Evolutionary conservation across 352 stramenopile genomes (phyloP), one percentile per base, ranked within the genome.

Genomic region (Globisporangium nagaii): DNA sequence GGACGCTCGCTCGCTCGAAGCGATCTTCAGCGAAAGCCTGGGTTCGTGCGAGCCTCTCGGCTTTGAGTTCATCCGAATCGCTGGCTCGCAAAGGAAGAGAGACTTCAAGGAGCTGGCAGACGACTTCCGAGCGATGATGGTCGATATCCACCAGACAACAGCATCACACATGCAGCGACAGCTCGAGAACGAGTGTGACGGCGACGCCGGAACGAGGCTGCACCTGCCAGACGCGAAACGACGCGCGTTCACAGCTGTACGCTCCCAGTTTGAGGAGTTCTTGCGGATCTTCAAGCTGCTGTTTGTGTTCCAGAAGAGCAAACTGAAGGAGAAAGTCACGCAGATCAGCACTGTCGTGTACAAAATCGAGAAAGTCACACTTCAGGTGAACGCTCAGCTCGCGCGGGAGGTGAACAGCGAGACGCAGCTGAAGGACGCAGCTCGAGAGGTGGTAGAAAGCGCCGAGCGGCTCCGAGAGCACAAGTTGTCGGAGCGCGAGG

Each of bases 211-310:
- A n/a, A 25, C 15, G 12, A 2, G 15, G 2, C 31, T 58, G 22
- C 42, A 20, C 27, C 31, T 39, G 4, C 34, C 28, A 53, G 44
- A n/a, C 53, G 27, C 13, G 7, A 63, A 50, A 4, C 63, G 53
- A 15, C 56, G 65, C 5, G 63, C 46, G 27, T 74, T 71, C 36
- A 46, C 39, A 4, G 43, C 70, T 2, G 58, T 70, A 0, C 64
- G 58, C 4, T 77, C 75, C 1, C 55, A 50, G 4, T 71, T 83
- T 17, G 76, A 83, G 35, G 76, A 84, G 19, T 71, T 84, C 43
- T 35, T 84, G 42, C 30, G 55, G 1, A 51, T 73, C 0, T 77
- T 87, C 20, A 71, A 73, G 43, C 47, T 70, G 25, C 19, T 83
- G 3, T 81, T 76, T 47, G 35, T 61, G n/a, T 78, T 75, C 12